A percentile compares a stretch with the other conserved stretches of the same genome.
Evolutionary conservation across 345 rosid species (phyloP).

Genomic region (Acer negundo): DNA sequence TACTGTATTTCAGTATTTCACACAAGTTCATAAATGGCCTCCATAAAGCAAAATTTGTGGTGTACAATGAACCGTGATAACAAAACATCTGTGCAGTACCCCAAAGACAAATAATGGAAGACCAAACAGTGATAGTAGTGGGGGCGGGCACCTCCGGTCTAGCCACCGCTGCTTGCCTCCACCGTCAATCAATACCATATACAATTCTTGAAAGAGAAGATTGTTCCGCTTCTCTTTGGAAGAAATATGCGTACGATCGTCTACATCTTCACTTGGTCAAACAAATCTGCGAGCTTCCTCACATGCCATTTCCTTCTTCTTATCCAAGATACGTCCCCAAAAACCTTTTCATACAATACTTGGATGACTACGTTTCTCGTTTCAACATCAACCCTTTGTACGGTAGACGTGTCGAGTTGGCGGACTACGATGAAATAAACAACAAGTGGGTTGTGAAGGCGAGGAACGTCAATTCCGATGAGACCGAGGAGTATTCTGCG

Average conservation of each 20-base stretch:
- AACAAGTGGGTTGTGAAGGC: slow-evolving; percentile 56
- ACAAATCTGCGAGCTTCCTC: slow-evolving; percentile 61
- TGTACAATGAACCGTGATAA: too few species aligned
- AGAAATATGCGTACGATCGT: slow-evolving; percentile 66
- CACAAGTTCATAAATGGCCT: too few species aligned
- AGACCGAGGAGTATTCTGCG: slow-evolving; percentile 46
- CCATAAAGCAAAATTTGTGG: too few species aligned
- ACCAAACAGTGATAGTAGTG: slow-evolving; percentile 44
- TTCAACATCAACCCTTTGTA: slow-evolving; percentile 59
- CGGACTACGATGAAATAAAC: slow-evolving; percentile 37
- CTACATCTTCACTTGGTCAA: slow-evolving; percentile 74
- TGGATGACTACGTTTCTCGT: slow-evolving; percentile 54
- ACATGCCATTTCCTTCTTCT: slow-evolving; percentile 45
- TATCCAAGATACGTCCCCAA: slow-evolving; percentile 52
- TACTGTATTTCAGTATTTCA: too few species aligned
- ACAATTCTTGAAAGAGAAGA: slow-evolving; percentile 65
- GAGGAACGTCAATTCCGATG: slow-evolving; percentile 40
- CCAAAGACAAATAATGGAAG: slow-evolving; percentile 21
- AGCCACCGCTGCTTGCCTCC: slow-evolving; percentile 65
- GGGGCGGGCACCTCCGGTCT: slow-evolving; percentile 88
- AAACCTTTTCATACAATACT: slow-evolving; percentile 50
- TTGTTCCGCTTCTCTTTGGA: slow-evolving; percentile 69
- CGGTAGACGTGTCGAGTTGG: slow-evolving; percentile 50
- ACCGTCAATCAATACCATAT: slow-evolving; percentile 54
- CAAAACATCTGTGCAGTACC: too few species aligned